phyloP scores from a whole-genome alignment of 1,139 yeast genomes.

The Hansenula sp. region DNA sequence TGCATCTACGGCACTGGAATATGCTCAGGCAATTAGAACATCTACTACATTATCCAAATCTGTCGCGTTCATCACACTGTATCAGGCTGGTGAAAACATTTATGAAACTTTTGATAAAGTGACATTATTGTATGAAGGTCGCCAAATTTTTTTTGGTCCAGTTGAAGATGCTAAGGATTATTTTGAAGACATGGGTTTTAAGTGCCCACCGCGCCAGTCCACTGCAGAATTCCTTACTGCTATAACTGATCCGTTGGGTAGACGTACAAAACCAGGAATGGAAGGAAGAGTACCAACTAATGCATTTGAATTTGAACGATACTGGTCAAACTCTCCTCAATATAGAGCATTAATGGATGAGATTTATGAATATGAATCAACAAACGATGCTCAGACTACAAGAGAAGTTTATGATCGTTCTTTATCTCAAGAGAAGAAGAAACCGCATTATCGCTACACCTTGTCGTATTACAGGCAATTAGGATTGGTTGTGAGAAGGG shows the following conservation, averaged over 20 bases:
- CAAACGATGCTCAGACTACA: constrained; percentile 37
- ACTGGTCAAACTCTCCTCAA: constrained; percentile 59
- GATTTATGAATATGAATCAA: constrained; percentile 38
- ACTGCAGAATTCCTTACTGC: constrained; percentile 56
- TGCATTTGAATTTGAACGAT: constrained; percentile 60
- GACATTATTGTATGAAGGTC: constrained; percentile 38
- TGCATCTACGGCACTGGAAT: constrained; percentile 53
- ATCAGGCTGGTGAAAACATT: constrained; percentile 44
- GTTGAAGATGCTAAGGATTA: constrained; percentile 38
- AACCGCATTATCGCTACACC: constrained; percentile 40
- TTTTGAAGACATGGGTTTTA: constrained; percentile 44
- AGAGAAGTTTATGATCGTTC: constrained; percentile 34
- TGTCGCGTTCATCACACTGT: constrained; percentile 40
- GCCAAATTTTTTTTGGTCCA: constrained; percentile 39
- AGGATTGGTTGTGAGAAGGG: constrained; percentile 42
- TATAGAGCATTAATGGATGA: constrained; percentile 38
- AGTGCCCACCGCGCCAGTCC: constrained; percentile 50
- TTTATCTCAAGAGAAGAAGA: constrained; percentile 37
- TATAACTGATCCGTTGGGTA: constrained; percentile 53
- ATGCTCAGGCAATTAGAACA: constrained; percentile 38
- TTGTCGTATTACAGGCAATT: constrained; percentile 44
- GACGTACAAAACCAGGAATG: constrained; percentile 42
- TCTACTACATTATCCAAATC: constrained; percentile 34
- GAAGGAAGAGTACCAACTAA: constrained; percentile 66
- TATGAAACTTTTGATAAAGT: constrained; percentile 45